Percentiles rank a stretch among this genome's conserved stretches.
phyloP scores from a whole-genome alignment of 1,284 basidiomycete species.

The Binderoboletus segoi region DNA sequence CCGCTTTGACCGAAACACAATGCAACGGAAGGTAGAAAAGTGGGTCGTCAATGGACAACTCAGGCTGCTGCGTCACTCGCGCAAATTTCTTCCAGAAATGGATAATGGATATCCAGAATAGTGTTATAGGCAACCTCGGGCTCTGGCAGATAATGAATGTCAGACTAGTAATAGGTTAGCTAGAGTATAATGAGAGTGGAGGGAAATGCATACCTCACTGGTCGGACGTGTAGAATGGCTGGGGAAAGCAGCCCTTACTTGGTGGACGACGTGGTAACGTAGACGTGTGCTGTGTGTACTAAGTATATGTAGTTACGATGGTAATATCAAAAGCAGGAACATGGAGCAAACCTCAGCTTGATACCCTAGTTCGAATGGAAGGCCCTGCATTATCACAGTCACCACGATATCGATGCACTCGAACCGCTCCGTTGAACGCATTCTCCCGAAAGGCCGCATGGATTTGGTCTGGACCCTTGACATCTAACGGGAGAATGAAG shows the following conservation, averaged over 20 bases:
- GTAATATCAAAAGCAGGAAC: no score
- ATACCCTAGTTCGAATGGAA: no score
- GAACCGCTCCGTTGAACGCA: conserved; percentile 29
- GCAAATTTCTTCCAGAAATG: conserved; percentile 32
- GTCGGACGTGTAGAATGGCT: no score
- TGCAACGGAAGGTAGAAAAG: conserved; percentile 32
- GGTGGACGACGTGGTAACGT: no score
- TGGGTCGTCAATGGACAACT: conserved; percentile 27
- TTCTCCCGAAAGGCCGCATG: conserved; percentile 25
- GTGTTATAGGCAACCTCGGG: neutral
- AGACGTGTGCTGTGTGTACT: no score
- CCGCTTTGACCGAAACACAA: conserved; percentile 25
- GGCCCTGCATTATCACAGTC: conserved; percentile 40
- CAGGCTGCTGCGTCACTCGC: conserved; percentile 17
- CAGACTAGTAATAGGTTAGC: no score
- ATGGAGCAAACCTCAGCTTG: conserved; percentile 22
- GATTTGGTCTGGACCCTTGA: conserved; percentile 22
- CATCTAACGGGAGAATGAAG: conserved; percentile 39
- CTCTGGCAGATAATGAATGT: no score
- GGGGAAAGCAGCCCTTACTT: no score
- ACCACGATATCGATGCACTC: conserved; percentile 37
- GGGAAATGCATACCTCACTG: no score
- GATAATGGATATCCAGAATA: conserved; percentile 28
- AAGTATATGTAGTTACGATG: no score
- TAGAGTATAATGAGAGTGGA: no score